Conservation (phyloP, 176 grass and related monocot genomes). For the Paspalum vaginatum region DNA sequence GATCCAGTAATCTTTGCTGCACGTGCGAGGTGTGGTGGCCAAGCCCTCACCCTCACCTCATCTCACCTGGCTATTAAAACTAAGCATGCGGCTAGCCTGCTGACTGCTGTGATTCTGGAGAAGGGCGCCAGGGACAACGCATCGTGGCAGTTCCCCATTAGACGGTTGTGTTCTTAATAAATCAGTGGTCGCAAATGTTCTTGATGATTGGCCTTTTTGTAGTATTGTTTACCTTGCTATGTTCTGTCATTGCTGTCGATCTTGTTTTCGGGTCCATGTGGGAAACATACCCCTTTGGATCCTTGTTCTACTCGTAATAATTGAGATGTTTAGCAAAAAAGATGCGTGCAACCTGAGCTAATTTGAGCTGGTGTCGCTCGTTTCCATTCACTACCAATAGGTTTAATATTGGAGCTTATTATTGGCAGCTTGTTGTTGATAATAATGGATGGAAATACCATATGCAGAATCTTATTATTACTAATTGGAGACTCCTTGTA, state of each 20-base stretch:
- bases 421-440: background rate
- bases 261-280: constrained; percentile 38
- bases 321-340: constrained; percentile 32
- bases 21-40: constrained; percentile 44
- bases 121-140: background rate
- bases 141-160: constrained; percentile 3
- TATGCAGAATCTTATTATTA: too few relatives aligned
- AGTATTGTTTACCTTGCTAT: constrained; percentile 7
- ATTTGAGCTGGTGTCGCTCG: constrained; percentile 20
- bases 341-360: background rate
- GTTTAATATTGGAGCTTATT: too few relatives aligned
- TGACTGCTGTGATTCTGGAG: too few relatives aligned
- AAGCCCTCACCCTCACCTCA: background rate
- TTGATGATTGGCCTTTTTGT: background rate
- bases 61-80: background rate
- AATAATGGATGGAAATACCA: background rate
- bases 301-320: constrained; percentile 47
- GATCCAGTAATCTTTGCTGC: constrained; percentile 28
- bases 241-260: constrained; percentile 10
- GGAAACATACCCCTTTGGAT: constrained; percentile 42
- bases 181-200: constrained; percentile 1
- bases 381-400: background rate
- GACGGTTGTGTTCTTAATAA: background rate
- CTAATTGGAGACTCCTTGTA: too few relatives aligned
- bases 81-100: background rate